Base-by-base conservation (phyloP, 371 early-diverging fungal genomes). In the Zancudomyces culisetae region DNA sequence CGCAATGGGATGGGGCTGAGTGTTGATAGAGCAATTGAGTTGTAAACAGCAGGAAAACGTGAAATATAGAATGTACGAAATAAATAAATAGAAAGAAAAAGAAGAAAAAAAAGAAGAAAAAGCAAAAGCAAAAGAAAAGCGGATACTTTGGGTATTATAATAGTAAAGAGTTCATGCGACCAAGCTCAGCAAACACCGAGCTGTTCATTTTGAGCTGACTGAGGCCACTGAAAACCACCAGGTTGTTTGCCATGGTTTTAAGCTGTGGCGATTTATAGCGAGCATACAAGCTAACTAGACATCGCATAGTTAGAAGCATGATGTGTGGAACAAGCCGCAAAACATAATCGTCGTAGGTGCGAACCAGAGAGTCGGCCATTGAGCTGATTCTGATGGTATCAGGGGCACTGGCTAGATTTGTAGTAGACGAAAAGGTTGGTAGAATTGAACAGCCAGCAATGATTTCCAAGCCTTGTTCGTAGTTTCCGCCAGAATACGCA, bases 191-290 rank as follows among this genome's bases (percentile, higher is more conserved):
- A 49, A 81, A 78, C 0, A 79, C 79, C 49, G 88, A 90, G 1
- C 74, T 71, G 3, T 89, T 83, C 63, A 90, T 82, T 22, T 81
- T 69, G 66, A 84, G 83, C 62, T 83, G 83, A 51, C 89, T 73
- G 55, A 77, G 71, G 10, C 89, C 88, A 0, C 83, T 77, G 74
- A 87, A 88, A 42, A 79, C 72, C 59, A 84, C 74, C 15, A 92
- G 45, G 3, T 78, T 72, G 40, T 79, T 75, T 10, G 78, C 76
- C 55, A 60, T 64, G 26, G 49, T 49, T 1, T 63, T 64, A 43
- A 68, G 41, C 2, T 23, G 28, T 49, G 43, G 53, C 35, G 60
- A 59, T 54, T 68, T 70, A 30, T 70, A 57, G 2, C 60, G 59
- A 0, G 63, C 60, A 56, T 75, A 77, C 47, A 80, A 55, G 45